Evolutionary conservation across 2,329 filamentous ascomycete species (phyloP).

Genomic region (Colletotrichum sp.): DNA sequence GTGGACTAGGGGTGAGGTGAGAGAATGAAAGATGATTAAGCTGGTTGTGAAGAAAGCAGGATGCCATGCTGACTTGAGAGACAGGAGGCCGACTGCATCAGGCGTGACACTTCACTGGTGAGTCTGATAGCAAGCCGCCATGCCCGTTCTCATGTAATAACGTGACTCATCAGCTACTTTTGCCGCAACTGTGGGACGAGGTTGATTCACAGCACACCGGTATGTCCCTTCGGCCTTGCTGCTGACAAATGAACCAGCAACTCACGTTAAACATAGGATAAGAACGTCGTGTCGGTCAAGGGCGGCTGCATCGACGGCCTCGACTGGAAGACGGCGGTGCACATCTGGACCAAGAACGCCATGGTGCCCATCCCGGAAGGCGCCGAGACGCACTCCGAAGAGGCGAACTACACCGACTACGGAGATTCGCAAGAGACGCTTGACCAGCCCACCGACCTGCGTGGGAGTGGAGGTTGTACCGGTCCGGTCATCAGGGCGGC

Average conservation of each 20-base stretch:
- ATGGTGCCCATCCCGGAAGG: conserved; percentile 73
- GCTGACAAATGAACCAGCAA: neutral
- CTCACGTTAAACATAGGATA: conserved; percentile 40
- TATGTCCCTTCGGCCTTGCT: conserved; percentile 33
- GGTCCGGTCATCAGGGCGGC: conserved; percentile 20
- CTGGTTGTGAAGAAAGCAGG: neutral
- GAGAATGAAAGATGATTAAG: neutral
- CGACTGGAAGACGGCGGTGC: conserved; percentile 64
- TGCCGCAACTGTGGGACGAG: conserved; percentile 70
- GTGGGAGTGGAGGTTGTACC: conserved; percentile 32
- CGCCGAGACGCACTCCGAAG: conserved; percentile 60
- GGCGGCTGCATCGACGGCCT: conserved; percentile 70
- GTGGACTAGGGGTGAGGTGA: neutral
- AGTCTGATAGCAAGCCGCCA: conserved; percentile 17
- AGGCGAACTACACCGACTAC: conserved; percentile 51
- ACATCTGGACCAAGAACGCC: conserved; percentile 72
- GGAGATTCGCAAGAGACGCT: conserved; percentile 48
- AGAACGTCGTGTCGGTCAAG: conserved; percentile 69
- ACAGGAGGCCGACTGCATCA: conserved; percentile 60
- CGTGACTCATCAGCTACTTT: conserved; percentile 56
- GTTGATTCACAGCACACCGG: conserved; percentile 65
- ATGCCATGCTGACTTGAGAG: conserved; percentile 15
- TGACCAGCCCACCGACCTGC: conserved; percentile 49
- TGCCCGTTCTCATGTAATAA: neutral
- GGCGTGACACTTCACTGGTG: conserved; percentile 65